These are phyloP conservation scores for Suhomyces kunorum DNA, from an alignment of 1,139 yeast species.

Conservation along the genomic window DNA sequence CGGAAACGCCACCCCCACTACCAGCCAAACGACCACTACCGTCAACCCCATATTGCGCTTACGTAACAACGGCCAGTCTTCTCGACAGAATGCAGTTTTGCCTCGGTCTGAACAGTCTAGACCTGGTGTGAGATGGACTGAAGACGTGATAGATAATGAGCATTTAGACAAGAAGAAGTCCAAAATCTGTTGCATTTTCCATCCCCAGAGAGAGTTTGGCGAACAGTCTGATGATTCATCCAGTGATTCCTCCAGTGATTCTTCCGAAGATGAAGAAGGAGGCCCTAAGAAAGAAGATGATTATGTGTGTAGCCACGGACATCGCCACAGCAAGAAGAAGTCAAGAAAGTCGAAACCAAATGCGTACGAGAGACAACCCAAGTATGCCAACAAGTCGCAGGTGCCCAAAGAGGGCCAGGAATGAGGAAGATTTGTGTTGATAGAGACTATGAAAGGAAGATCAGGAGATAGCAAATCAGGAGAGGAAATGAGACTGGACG, in stretches of 20 bases:
- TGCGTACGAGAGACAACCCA: conserved; percentile 77
- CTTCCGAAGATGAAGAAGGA: conserved; percentile 19
- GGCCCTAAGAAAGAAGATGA: conserved; percentile 6
- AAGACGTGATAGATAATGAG: conserved; percentile 87
- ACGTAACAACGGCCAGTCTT: neutral
- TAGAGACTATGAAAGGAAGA: neutral
- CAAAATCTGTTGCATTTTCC: conserved; percentile 94
- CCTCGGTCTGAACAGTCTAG: conserved; percentile 16
- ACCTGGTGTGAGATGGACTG: conserved; percentile 75
- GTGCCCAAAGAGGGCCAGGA: conserved; percentile 7
- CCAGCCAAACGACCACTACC: conserved; percentile 10
- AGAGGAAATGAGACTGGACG: too few relatives aligned
- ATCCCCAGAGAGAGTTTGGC: conserved; percentile 73
- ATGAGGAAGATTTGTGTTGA: neutral
- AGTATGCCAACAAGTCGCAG: conserved; percentile 42
- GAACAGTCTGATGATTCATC: conserved; percentile 31
- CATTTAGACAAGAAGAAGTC: conserved; percentile 83
- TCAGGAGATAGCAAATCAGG: conserved; percentile 35
- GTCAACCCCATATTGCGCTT: conserved; percentile 17
- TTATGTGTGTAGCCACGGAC: conserved; percentile 12
- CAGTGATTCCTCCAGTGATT: conserved; percentile 36
- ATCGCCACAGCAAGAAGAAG: conserved; percentile 12
- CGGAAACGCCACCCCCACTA: conserved; percentile 5
- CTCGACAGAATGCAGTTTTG: too few relatives aligned
- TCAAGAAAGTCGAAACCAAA: conserved; percentile 47